These are phyloP conservation scores for Beauveria caledonica DNA, from an alignment of 2,329 filamentous ascomycete genomes.

Conservation along the genomic window DNA sequence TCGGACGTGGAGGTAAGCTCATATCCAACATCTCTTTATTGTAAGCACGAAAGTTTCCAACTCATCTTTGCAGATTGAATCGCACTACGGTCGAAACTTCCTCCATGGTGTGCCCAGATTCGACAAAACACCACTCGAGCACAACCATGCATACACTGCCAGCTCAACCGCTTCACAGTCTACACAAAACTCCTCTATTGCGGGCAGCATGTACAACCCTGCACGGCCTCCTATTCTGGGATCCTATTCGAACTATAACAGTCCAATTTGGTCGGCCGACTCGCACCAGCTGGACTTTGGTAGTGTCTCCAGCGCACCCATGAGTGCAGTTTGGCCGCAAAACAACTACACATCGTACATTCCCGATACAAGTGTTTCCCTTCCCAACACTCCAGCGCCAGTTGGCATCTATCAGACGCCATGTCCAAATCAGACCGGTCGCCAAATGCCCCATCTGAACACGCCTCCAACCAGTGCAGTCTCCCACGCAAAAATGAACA, in stretches of 20 bases:
- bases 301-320: background rate
- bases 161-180: background rate
- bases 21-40: background rate
- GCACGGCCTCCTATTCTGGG: background rate
- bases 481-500: background rate
- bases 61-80: background rate
- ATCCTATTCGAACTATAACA: background rate
- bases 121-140: background rate
- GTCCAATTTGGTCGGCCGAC: background rate
- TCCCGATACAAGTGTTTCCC: background rate
- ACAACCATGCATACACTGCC: background rate
- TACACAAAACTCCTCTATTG: background rate
- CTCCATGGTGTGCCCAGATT: background rate
- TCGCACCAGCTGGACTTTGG: background rate
- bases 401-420: background rate
- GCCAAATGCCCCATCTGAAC: conserved; percentile 6
- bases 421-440: background rate
- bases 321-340: background rate
- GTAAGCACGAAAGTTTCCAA: background rate
- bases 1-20: conserved; percentile 15
- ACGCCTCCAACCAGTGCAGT: background rate
- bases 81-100: background rate
- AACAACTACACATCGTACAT: background rate
- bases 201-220: background rate
- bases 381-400: background rate